These are phyloP conservation scores for Pittosporum tobira DNA, from an alignment of 129 eudicot genomes.

Conservation along the genomic window DNA sequence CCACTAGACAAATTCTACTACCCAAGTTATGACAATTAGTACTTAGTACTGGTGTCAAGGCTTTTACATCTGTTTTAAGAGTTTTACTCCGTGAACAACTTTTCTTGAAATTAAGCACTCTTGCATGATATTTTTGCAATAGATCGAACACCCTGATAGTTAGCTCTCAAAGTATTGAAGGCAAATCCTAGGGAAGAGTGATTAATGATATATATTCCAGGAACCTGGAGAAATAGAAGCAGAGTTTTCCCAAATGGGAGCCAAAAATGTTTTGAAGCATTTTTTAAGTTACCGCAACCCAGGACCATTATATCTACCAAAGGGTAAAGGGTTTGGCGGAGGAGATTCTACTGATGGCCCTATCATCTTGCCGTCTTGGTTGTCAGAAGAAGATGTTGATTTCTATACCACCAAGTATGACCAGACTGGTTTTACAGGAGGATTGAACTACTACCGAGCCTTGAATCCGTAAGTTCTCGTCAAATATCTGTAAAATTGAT, in stretches of 20 bases:
- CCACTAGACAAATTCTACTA: too few relatives aligned
- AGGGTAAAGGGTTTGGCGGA: constrained; percentile 30
- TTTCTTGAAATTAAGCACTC: too few relatives aligned
- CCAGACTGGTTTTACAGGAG: constrained; percentile 57
- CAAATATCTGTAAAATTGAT: background rate
- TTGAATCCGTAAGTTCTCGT: background rate
- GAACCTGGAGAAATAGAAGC: constrained; percentile 53
- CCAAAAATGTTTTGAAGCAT: constrained; percentile 17
- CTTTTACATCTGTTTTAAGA: too few relatives aligned
- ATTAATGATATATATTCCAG: constrained; percentile 13
- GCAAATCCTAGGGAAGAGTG: background rate
- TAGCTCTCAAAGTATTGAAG: too few relatives aligned
- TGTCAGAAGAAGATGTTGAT: constrained; percentile 42
- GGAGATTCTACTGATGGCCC: constrained; percentile 20
- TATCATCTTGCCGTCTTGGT: constrained; percentile 47
- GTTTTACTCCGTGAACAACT: too few relatives aligned
- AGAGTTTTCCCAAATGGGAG: constrained; percentile 28
- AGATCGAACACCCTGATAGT: too few relatives aligned
- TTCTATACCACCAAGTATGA: constrained; percentile 35
- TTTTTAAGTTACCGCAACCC: constrained; percentile 32
- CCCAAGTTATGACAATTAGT: too few relatives aligned
- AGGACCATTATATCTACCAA: constrained; percentile 30
- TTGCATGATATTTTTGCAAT: too few relatives aligned
- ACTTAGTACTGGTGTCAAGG: too few relatives aligned
- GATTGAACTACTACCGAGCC: constrained; percentile 59